Conservation (phyloP, 2,329 filamentous ascomycete genomes). For the Ciborinia camelliae region DNA sequence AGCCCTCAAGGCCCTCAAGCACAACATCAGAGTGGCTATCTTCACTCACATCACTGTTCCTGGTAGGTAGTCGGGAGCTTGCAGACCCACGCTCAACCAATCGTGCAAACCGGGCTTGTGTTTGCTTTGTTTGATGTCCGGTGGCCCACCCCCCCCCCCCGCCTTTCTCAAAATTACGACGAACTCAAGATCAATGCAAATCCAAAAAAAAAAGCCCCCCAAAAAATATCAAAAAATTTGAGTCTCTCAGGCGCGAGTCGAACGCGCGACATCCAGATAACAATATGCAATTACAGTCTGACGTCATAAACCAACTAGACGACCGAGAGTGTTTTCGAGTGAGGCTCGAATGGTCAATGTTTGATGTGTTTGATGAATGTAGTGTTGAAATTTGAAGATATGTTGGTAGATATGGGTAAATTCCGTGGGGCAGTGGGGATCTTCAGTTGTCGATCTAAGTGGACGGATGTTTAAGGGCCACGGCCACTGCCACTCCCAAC, state of each 20-base stretch:
- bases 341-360: background rate
- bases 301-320: slow-evolving; percentile 13
- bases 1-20: background rate
- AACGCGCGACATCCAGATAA: slow-evolving; percentile 11
- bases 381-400: accelerated
- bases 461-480: background rate
- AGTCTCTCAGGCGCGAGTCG: slow-evolving; percentile 5
- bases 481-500: too few species aligned
- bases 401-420: background rate
- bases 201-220: background rate
- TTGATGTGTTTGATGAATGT: slow-evolving; percentile 5
- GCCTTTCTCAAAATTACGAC: background rate
- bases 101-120: background rate
- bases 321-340: slow-evolving; percentile 8
- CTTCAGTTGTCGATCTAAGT: background rate
- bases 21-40: background rate
- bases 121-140: background rate
- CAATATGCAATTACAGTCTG: background rate
- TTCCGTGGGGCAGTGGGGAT: background rate
- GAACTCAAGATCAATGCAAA: background rate
- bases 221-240: background rate
- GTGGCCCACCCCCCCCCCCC: background rate
- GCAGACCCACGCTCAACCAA: background rate
- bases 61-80: background rate
- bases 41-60: background rate